These are phyloP conservation scores for Cladophialophora chaetospira DNA, from an alignment of 2,329 filamentous ascomycete genomes.

Conservation along the genomic window DNA sequence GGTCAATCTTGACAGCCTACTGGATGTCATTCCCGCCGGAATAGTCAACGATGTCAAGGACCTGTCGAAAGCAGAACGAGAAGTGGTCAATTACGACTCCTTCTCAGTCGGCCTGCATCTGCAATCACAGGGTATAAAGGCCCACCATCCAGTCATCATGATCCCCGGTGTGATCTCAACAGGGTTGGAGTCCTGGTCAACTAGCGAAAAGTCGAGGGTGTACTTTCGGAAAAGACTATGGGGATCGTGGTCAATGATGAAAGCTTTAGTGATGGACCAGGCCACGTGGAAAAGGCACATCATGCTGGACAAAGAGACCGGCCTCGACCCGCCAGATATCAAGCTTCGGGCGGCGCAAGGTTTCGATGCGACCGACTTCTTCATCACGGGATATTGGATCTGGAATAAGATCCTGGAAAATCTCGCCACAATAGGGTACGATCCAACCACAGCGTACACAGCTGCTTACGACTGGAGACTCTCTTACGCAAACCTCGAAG, in stretches of 20 bases:
- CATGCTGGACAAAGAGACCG: slow-evolving; percentile 91
- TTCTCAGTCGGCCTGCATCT: slow-evolving; percentile 88
- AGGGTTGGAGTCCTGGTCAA: slow-evolving; percentile 95
- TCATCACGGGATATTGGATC: slow-evolving; percentile 86
- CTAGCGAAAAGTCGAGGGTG: slow-evolving; percentile 75
- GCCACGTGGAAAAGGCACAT: slow-evolving; percentile 93
- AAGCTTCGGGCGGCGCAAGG: slow-evolving; percentile 93
- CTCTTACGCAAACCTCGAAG: slow-evolving; percentile 85
- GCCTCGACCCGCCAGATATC: slow-evolving; percentile 84
- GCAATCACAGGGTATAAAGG: slow-evolving; percentile 74
- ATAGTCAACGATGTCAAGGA: slow-evolving; percentile 84
- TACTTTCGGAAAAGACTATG: slow-evolving; percentile 95
- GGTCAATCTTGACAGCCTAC: slow-evolving; percentile 77
- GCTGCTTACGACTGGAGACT: slow-evolving; percentile 88
- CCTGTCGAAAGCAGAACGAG: slow-evolving; percentile 84
- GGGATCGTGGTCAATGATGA: slow-evolving; percentile 99
- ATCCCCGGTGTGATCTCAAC: slow-evolving; percentile 97
- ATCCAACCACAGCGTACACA: slow-evolving; percentile 72
- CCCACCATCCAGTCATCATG: slow-evolving; percentile 91
- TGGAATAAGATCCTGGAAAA: slow-evolving; percentile 99
- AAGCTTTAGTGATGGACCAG: slow-evolving; percentile 88
- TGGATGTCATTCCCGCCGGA: slow-evolving; percentile 85
- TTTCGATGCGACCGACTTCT: slow-evolving; percentile 95
- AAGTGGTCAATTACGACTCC: slow-evolving; percentile 87
- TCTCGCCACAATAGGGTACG: slow-evolving; percentile 91